phyloP scores from a whole-genome alignment of 2,329 filamentous ascomycete species.

The Xylariaceae sp. region DNA sequence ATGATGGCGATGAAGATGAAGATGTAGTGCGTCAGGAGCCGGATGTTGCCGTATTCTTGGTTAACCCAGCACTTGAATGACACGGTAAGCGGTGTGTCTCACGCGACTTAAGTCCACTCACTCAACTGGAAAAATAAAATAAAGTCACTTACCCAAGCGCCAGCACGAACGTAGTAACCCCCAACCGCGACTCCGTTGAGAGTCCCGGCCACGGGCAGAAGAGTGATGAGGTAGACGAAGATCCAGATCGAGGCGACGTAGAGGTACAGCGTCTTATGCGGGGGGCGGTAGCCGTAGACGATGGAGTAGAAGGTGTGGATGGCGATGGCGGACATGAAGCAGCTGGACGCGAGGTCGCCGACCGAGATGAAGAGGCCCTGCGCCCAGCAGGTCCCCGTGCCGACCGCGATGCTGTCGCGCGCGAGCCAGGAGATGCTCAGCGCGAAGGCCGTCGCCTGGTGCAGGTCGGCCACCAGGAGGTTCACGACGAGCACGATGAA shows the following conservation, averaged over 20 bases:
- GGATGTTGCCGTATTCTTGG: constrained; percentile 43
- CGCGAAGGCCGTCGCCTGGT: constrained; percentile 59
- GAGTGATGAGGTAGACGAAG: constrained; percentile 53
- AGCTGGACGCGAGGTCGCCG: constrained; percentile 60
- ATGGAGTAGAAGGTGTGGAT: constrained; percentile 61
- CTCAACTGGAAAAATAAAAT: neutral
- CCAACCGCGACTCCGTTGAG: constrained; percentile 36
- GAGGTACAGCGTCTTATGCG: constrained; percentile 44
- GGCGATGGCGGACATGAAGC: constrained; percentile 62
- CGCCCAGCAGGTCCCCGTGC: constrained; percentile 49
- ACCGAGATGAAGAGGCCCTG: constrained; percentile 66
- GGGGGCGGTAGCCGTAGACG: constrained; percentile 48
- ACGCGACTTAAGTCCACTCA: neutral
- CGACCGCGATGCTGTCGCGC: constrained; percentile 48
- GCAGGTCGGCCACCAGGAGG: constrained; percentile 61
- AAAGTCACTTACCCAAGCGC: constrained; percentile 53
- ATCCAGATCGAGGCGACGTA: constrained; percentile 48
- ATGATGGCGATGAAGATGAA: constrained; percentile 49
- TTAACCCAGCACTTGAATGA: constrained; percentile 55
- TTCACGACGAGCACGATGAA: constrained; percentile 67
- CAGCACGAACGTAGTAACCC: constrained; percentile 58
- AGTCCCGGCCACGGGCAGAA: constrained; percentile 44
- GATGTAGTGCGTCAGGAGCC: constrained; percentile 56
- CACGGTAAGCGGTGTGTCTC: constrained; percentile 12
- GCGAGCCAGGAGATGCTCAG: constrained; percentile 56